Evolutionary conservation across 2,329 filamentous ascomycete genomes (phyloP), one percentile per base, ranked within the genome.

Genomic region (Pyrenophora seminiperda): DNA sequence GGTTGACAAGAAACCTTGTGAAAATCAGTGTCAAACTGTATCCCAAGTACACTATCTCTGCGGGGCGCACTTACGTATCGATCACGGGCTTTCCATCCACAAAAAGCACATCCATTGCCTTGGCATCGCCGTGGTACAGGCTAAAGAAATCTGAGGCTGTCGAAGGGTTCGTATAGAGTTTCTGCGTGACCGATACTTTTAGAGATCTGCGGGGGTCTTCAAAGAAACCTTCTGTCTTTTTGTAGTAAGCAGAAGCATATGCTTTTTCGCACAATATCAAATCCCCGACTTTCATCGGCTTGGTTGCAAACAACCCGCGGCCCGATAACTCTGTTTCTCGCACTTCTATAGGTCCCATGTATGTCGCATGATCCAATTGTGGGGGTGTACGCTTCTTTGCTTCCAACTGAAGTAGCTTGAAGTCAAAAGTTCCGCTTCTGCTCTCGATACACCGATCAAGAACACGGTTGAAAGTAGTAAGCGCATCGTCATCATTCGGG

Each of bases 231-330:
- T 53, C 2, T 74, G 61, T 6, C 66, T 73, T 2, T 70, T 59
- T 3, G 64, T 2, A 47, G 19, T 68, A 76, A 15, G 53, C 68
- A 59, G 81, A 74, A 0, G 65, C 64, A 56, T 83, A 82, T 0
- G 81, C 81, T 53, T 84, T 85, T 51, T 84, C 82, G 38, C 80
- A 83, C 9, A 61, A 15, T 1, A 61, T 10, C 17, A 63, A 19
- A 18, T 61, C 58, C 9, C 60, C 51, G 7, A 39, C 0, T 20
- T 73, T 73, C 3, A 84, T 76, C 0, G 68, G 57, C 20, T 68
- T 65, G 0, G 75, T 81, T 0, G 76, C 77, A 55, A 83, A 84
- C 0, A 83, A 62, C 0, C 81, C 81, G 3, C 74, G 72, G 1
- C 80, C 81, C 5, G 73, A 70, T 4, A 64, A 72, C 1, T 63